Conservation (phyloP, 345 rosid species). For the Lumnitzera littorea region DNA sequence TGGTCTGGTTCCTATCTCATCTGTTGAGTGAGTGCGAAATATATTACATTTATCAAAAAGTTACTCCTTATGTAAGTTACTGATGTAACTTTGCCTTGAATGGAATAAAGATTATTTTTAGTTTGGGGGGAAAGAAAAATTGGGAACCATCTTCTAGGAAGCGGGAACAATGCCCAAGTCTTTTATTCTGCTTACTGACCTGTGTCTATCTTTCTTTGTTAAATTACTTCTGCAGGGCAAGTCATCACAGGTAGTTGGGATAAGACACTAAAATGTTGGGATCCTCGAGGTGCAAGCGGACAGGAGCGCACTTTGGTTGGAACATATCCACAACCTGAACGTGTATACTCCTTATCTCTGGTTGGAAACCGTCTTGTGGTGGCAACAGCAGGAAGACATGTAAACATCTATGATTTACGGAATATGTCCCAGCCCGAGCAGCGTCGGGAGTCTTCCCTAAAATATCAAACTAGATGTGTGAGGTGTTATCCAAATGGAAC, state of each 20-base stretch:
- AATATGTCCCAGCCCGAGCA: constrained; percentile 98
- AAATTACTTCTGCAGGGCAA: constrained; percentile 47
- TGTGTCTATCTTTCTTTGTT: background rate
- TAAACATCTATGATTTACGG: constrained; percentile 83
- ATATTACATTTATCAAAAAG: too few species aligned
- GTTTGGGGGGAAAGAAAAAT: too few species aligned
- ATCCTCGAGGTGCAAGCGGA: constrained; percentile 95
- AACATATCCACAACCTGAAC: constrained; percentile 83
- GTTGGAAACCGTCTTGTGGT: constrained; percentile 90
- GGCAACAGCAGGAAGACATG: constrained; percentile 95
- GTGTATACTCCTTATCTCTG: constrained; percentile 87
- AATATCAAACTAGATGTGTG: constrained; percentile 92
- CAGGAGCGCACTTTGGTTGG: constrained; percentile 78
- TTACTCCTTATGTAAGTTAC: too few species aligned
- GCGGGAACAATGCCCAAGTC: too few species aligned
- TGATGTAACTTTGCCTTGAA: too few species aligned
- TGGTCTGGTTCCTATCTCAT: too few species aligned
- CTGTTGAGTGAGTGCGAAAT: too few species aligned
- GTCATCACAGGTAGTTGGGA: constrained; percentile 98
- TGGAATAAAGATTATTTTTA: too few species aligned
- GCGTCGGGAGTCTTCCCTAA: constrained; percentile 86
- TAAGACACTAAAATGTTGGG: constrained; percentile 90
- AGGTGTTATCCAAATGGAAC: constrained; percentile 95
- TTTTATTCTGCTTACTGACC: too few species aligned
- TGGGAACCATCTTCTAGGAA: too few species aligned